Conservation (phyloP, 345 rosid genomes). For the Eucalyptus leucophloia region DNA sequence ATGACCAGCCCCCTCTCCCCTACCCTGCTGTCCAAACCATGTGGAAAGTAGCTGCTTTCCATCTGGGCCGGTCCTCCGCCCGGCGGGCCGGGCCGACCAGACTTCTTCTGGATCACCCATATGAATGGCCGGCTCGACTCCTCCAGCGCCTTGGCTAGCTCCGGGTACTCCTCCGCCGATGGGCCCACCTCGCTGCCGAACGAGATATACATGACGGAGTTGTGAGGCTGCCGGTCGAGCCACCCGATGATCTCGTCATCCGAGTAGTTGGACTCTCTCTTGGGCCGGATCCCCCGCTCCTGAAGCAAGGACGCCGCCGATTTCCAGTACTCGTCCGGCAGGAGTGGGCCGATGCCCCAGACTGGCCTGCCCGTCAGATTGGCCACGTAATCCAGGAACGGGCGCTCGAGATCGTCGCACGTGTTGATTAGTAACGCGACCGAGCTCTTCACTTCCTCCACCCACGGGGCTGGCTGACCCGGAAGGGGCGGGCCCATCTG, state of each 20-base stretch:
- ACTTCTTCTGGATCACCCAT: constrained; percentile 17
- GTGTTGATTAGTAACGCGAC: constrained; percentile 22
- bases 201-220: constrained; percentile 10
- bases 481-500: constrained; percentile 18
- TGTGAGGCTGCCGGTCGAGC: constrained; percentile 4
- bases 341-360: constrained; percentile 27
- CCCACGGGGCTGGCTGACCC: constrained; percentile 30
- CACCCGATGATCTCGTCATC: constrained; percentile 11
- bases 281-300: neutral
- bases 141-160: constrained; percentile 5
- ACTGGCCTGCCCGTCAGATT: constrained; percentile 3
- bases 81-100: neutral
- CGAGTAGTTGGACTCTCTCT: neutral
- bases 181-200: constrained; percentile 18
- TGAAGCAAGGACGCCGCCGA: neutral
- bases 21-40: neutral
- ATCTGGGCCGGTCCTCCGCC: neutral
- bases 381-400: constrained; percentile 19
- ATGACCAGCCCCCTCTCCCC: constrained; percentile 23
- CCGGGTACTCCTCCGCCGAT: constrained; percentile 3
- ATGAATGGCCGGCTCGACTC: constrained; percentile 8
- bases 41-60: neutral
- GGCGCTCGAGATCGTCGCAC: constrained; percentile 29
- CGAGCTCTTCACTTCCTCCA: constrained; percentile 9
- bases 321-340: constrained; percentile 15